Evolutionary conservation across 2,329 filamentous ascomycete genomes (phyloP).

Genomic region (Simplicillium sp.): DNA sequence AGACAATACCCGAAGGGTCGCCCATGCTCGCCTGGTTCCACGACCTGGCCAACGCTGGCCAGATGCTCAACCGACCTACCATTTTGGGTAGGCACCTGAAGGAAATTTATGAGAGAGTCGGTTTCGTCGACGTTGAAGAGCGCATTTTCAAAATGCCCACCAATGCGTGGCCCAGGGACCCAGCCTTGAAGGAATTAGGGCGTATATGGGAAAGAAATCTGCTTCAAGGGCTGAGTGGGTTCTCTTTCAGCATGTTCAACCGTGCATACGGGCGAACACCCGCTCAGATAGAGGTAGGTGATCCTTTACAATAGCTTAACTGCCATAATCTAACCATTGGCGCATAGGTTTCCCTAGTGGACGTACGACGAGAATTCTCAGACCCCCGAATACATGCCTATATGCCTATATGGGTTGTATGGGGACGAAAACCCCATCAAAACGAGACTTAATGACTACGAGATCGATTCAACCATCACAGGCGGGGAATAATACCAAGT

Average conservation of each 20-base stretch:
- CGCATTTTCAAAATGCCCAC: constrained; percentile 43
- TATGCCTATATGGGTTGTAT: constrained; percentile 38
- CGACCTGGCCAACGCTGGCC: constrained; percentile 28
- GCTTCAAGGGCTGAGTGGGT: constrained; percentile 32
- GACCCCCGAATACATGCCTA: constrained; percentile 39
- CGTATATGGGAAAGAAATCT: constrained; percentile 35
- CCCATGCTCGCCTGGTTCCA: constrained; percentile 29
- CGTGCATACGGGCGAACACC: constrained; percentile 28
- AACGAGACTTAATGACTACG: constrained; percentile 14
- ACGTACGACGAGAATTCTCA: constrained; percentile 36
- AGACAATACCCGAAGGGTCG: constrained; percentile 26
- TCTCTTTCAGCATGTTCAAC: constrained; percentile 30
- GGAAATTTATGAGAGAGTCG: constrained; percentile 32
- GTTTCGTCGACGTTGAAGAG: constrained; percentile 46
- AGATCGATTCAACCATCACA: too few species aligned
- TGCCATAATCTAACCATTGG: neutral
- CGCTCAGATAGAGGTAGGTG: constrained; percentile 41
- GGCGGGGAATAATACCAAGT: neutral
- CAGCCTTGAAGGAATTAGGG: constrained; percentile 31
- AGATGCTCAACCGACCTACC: constrained; percentile 25
- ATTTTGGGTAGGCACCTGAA: constrained; percentile 22
- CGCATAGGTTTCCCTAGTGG: constrained; percentile 34
- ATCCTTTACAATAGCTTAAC: neutral
- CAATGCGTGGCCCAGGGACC: constrained; percentile 42
- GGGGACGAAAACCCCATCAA: constrained; percentile 37